Conservation (phyloP, 495 filamentous ascomycete species). For the Chaetomidium leptoderma region DNA sequence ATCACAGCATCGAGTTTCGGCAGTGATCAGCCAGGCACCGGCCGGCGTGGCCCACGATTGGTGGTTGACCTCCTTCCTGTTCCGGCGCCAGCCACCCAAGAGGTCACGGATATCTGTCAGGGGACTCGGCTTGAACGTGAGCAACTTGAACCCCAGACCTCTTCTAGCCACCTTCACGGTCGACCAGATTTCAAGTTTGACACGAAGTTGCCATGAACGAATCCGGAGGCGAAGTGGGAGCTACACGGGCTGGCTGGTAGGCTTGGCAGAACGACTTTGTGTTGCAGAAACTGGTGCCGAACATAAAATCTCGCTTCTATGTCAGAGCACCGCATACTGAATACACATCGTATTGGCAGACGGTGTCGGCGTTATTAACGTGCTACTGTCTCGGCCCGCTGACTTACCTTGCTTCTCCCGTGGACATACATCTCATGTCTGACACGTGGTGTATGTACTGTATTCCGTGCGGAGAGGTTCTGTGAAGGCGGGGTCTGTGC, state of each 20-base stretch:
- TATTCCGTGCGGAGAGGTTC: too few relatives aligned
- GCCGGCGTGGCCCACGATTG: too few relatives aligned
- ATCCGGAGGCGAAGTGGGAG: neutral
- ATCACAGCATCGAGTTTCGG: neutral
- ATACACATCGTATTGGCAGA: neutral
- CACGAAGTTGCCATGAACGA: too few relatives aligned
- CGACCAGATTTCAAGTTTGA: too few relatives aligned
- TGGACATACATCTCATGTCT: too few relatives aligned
- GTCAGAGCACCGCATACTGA: neutral
- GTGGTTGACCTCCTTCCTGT: neutral
- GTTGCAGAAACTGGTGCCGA: neutral
- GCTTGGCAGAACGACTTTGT: neutral
- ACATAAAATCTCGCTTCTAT: neutral
- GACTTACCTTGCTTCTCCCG: neutral
- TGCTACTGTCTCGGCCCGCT: constrained; percentile 13
- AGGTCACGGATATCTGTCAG: neutral
- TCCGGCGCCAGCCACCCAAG: neutral
- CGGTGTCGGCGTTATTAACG: neutral
- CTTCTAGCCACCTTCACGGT: too few relatives aligned
- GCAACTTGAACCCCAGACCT: neutral
- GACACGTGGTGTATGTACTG: neutral
- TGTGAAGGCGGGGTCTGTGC: neutral
- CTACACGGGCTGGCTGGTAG: neutral
- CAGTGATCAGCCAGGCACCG: neutral
- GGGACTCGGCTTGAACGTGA: neutral